A percentile compares a stretch with the other conserved stretches of the same genome.
These are phyloP conservation scores for Diaporthe caulivora DNA, from an alignment of 2,329 filamentous ascomycete species.

Conservation along the genomic window DNA sequence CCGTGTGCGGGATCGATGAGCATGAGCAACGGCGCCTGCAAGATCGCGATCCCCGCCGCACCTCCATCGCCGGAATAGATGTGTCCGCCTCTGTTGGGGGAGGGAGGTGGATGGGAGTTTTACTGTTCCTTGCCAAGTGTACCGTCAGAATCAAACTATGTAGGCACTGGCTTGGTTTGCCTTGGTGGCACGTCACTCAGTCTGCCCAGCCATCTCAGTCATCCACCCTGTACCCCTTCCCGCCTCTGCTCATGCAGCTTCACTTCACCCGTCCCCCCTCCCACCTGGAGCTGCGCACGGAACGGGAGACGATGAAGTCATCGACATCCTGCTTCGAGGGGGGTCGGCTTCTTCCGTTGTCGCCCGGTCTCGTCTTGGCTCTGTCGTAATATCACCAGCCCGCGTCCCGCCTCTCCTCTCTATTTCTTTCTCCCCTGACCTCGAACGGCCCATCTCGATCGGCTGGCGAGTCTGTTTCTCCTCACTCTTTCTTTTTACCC, in stretches of 20 bases:
- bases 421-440: background rate
- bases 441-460: conserved; percentile 10
- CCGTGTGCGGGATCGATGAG: background rate
- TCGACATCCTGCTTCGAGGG: background rate
- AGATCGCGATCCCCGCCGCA: conserved; percentile 6
- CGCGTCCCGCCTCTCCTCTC: background rate
- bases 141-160: background rate
- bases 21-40: conserved; percentile 7
- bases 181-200: background rate
- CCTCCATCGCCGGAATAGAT: background rate
- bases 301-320: too few relatives aligned
- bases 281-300: background rate
- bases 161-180: background rate
- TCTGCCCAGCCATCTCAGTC: background rate
- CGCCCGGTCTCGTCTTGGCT: conserved; percentile 13
- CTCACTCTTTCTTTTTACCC: background rate
- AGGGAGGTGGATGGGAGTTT: background rate
- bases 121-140: background rate
- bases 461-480: background rate
- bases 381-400: background rate
- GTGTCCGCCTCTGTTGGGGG: background rate
- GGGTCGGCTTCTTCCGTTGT: conserved; percentile 1
- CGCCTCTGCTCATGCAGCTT: conserved; percentile 16
- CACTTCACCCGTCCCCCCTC: background rate
- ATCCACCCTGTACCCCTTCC: background rate